Evolutionary conservation across 176 grass and related monocot genomes (phyloP), one percentile per base, ranked within the genome.

Genomic region (Panicum miliaceum): DNA sequence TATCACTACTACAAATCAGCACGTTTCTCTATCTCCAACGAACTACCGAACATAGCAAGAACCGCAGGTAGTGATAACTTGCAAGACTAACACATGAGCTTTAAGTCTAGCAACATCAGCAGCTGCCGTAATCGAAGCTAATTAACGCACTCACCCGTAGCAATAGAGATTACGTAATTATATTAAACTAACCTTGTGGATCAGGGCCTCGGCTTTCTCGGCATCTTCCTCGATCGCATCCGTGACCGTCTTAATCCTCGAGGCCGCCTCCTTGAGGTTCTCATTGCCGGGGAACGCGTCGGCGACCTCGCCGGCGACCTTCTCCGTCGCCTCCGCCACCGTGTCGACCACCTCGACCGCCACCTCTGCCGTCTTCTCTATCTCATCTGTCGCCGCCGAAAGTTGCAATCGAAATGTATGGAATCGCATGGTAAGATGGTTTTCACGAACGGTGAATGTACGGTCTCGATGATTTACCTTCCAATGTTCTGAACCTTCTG

Each of bases 271-370:
- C 83, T 84, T 89, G 80, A 86, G 15, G 0, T 48, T 47, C 69
- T 80, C 70, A 10, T 89, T 86, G 18, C 81, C 83, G 9, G 92
- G 92, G 12, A 89, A 90, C 16, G 71, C 86, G 4, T 67, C 51
- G 22, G 92, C 86, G 5, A 94, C 64, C 12, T 91, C 86, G 51
- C 64, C 84, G 58, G 92, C 73, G 18, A 94, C n/a, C 81, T 91
- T 89, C 80, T 87, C 92, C 1, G 86, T 84, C 15, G 73, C 80
- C 84, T 94, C 92, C 6, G 89, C 89, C 81, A 86, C 92, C 64
- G 84, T 86, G 76, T 94, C 92, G 46, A 91, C 23, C 64, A 89
- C 81, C 86, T 89, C 80, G 27, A 86, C 5, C 0, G 84, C 83
- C 45, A 75, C 81, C 80, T 89, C 86, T 6, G 76, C 86, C 50